A percentile compares a stretch with the other conserved stretches of the same genome.
Conservation (phyloP, 192 early-diverging fungal genomes). For the Lobulomyces angularis region DNA sequence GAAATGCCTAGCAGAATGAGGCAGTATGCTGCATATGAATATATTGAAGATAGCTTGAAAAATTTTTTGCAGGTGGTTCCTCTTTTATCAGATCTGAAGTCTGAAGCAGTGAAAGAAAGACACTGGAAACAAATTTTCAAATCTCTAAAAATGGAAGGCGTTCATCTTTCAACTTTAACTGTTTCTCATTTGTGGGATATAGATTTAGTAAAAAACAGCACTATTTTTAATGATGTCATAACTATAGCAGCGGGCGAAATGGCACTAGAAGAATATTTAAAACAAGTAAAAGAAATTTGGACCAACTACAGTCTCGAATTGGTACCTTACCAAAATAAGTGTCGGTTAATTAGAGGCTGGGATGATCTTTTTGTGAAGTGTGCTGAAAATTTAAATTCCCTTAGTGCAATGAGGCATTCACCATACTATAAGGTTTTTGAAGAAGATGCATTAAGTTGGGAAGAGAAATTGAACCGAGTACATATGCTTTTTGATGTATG, state of each 20-base stretch:
- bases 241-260: conserved; percentile 96
- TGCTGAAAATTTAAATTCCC: conserved; percentile 86
- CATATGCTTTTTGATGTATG: conserved; percentile 97
- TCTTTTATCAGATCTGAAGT: conserved; percentile 78
- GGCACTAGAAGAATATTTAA: conserved; percentile 97
- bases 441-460: conserved; percentile 88
- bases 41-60: conserved; percentile 75
- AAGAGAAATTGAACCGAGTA: conserved; percentile 91
- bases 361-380: conserved; percentile 96
- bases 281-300: conserved; percentile 86
- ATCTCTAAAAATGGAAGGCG: conserved; percentile 56
- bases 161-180: conserved; percentile 70
- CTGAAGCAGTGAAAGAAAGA: conserved; percentile 87
- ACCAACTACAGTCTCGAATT: conserved; percentile 83
- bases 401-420: conserved; percentile 93
- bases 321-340: conserved; percentile 94
- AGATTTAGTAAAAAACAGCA: conserved; percentile 78
- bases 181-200: conserved; percentile 92
- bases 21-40: conserved; percentile 93
- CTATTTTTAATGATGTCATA: conserved; percentile 74
- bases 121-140: conserved; percentile 96
- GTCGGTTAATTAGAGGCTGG: conserved; percentile 92
- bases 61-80: conserved; percentile 68
- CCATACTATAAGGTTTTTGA: conserved; percentile 98
- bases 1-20: conserved; percentile 94